Evolutionary conservation across 106 monocot species (phyloP).

Genomic region (Dendrobium officinale): DNA sequence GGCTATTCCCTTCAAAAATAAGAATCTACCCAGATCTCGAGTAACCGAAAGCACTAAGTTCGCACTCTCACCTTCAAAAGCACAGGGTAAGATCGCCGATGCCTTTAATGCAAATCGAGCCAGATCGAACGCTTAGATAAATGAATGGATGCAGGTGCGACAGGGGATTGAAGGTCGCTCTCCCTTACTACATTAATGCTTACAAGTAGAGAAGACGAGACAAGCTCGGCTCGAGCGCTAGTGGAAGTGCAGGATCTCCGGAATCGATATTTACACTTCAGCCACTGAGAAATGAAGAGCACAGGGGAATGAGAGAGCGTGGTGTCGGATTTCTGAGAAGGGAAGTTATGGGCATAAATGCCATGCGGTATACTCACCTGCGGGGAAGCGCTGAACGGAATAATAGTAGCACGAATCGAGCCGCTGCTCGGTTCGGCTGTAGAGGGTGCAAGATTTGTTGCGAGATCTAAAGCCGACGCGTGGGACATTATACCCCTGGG

Average conservation of each 20-base stretch:
- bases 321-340: background rate
- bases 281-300: conserved; percentile 26
- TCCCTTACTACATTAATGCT: background rate
- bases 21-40: background rate
- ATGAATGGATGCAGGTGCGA: background rate
- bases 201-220: background rate
- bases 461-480: background rate
- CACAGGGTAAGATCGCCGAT: background rate
- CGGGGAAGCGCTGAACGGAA: background rate
- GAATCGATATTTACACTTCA: conserved; percentile 21
- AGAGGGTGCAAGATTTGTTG: background rate
- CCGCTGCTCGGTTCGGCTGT: background rate
- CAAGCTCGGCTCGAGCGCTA: background rate
- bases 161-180: conserved; percentile 4
- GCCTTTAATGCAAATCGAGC: background rate
- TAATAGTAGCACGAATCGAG: background rate
- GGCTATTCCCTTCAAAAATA: background rate
- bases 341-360: conserved; percentile 14
- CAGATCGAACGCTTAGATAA: background rate
- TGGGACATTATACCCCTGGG: background rate
- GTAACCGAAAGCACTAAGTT: background rate
- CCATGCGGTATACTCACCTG: conserved; percentile 6
- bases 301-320: background rate
- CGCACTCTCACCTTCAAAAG: background rate
- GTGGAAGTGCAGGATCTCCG: conserved; percentile 22